These are phyloP conservation scores for Alternaria sp. DNA, from an alignment of 2,329 filamentous ascomycete genomes.

Conservation along the genomic window DNA sequence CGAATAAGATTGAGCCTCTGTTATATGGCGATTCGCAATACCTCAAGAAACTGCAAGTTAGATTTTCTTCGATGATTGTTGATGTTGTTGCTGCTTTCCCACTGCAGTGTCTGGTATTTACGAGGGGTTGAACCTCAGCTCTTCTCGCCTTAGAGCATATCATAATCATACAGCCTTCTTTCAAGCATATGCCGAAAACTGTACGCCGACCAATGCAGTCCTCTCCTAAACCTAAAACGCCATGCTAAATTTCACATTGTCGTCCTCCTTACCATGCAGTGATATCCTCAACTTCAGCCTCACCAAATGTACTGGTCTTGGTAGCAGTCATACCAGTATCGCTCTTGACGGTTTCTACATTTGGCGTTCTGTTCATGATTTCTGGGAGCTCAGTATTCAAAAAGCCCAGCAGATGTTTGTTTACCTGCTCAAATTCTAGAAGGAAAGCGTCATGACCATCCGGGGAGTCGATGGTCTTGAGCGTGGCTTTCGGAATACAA, in stretches of 20 bases:
- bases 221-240: constrained; percentile 30
- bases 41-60: neutral
- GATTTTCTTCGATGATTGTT: neutral
- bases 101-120: constrained; percentile 9
- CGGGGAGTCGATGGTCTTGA: constrained; percentile 90
- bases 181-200: constrained; percentile 51
- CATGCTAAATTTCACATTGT: constrained; percentile 30
- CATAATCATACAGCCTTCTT: constrained; percentile 45
- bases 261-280: constrained; percentile 77
- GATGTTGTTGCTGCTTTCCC: neutral
- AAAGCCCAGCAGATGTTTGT: constrained; percentile 84
- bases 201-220: constrained; percentile 33
- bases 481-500: constrained; percentile 76
- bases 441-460: constrained; percentile 98
- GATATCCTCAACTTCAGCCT: constrained; percentile 95
- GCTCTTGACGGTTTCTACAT: constrained; percentile 47
- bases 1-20: neutral
- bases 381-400: constrained; percentile 83
- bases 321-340: constrained; percentile 67
- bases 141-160: constrained; percentile 25
- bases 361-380: constrained; percentile 73
- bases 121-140: constrained; percentile 50
- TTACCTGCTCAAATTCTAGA: constrained; percentile 97
- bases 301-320: constrained; percentile 92
- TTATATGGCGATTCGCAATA: neutral